phyloP scores from a whole-genome alignment of 768 basidiomycete species.

The Amanita thiersii region DNA sequence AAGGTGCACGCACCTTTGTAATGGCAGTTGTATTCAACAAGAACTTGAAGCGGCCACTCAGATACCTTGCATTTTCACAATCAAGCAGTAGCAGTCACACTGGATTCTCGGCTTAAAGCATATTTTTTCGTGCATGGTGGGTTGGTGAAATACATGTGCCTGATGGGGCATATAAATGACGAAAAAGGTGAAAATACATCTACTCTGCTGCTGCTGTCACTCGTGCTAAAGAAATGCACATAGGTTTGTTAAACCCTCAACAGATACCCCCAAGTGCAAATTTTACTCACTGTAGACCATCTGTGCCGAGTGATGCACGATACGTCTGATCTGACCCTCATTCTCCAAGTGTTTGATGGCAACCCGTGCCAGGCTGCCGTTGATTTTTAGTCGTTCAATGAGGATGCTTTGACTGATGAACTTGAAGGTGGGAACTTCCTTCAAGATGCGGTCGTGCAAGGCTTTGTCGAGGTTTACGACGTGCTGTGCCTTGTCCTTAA shows the following conservation, averaged over 20 bases:
- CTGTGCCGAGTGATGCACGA: slow-evolving; percentile 93
- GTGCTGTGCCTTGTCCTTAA: slow-evolving; percentile 99
- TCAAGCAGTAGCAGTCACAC: too few species aligned
- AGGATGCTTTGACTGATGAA: slow-evolving; percentile 98
- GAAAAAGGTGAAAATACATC: slow-evolving; percentile 11
- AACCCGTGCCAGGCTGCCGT: slow-evolving; percentile 87
- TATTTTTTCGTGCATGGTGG: slow-evolving; percentile 4
- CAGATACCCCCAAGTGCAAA: not conserved
- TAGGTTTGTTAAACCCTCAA: not conserved
- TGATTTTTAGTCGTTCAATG: slow-evolving; percentile 97
- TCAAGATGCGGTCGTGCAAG: slow-evolving; percentile 88
- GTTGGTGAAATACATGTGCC: slow-evolving; percentile 21
- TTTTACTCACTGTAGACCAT: slow-evolving; percentile 84
- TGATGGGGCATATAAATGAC: slow-evolving; percentile 16
- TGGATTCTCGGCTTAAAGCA: not conserved
- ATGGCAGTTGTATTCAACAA: too few species aligned
- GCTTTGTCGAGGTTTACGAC: slow-evolving; percentile 91
- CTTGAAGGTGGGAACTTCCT: slow-evolving; percentile 98
- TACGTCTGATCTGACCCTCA: slow-evolving; percentile 90
- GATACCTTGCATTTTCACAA: too few species aligned
- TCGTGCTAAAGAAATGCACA: slow-evolving; percentile 36
- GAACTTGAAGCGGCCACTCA: too few species aligned
- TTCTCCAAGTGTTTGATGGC: slow-evolving; percentile 90
- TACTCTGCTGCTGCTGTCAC: slow-evolving; percentile 43
- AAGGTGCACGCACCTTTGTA: too few species aligned